phyloP scores from a whole-genome alignment of 108 stramenopile species.

The Schizochytrium sp. region DNA sequence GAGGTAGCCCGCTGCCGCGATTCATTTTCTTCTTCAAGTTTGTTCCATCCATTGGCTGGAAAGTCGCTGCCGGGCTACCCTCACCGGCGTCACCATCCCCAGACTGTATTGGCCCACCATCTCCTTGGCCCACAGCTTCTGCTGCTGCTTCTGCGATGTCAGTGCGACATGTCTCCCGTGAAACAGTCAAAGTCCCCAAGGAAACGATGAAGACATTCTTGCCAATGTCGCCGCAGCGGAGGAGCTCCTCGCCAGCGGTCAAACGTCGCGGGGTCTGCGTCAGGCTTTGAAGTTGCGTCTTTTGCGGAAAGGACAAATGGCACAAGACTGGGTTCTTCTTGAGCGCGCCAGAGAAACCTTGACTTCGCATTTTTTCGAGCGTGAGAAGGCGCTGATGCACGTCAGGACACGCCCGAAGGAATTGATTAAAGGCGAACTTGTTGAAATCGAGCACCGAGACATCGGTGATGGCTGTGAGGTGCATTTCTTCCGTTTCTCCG shows the following conservation, averaged over 20 bases:
- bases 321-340: not conserved
- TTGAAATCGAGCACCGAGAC: not conserved
- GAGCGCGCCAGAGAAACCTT: not conserved
- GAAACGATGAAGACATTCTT: not conserved
- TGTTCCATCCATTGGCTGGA: too few relatives aligned
- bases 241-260: not conserved
- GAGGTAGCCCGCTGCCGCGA: not conserved
- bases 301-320: not conserved
- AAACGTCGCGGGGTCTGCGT: not conserved
- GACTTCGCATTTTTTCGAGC: not conserved
- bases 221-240: not conserved
- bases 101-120: too few relatives aligned
- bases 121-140: too few relatives aligned
- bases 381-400: not conserved
- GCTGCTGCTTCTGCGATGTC: not conserved
- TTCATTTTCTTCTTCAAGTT: too few relatives aligned
- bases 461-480: not conserved
- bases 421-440: constrained; percentile 7
- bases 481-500: not conserved
- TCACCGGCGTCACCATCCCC: too few relatives aligned
- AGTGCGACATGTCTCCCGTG: not conserved
- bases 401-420: not conserved
- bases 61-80: too few relatives aligned
- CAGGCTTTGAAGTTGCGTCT: not conserved
- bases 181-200: not conserved